Conservation (phyloP, 1,284 basidiomycete species). For the Cryptococcus sp. region DNA sequence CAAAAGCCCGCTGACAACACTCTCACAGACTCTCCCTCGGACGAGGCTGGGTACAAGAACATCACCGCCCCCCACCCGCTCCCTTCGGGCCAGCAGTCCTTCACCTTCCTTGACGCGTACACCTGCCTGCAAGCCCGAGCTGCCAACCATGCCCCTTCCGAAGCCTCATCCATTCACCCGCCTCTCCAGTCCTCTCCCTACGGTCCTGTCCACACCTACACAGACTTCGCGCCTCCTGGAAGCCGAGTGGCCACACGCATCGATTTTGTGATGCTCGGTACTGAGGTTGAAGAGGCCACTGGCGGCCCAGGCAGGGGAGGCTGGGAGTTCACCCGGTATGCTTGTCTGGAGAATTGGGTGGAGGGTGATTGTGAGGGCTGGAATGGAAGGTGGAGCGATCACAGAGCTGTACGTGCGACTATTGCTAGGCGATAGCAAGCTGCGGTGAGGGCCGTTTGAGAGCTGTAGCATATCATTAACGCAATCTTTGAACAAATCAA, state of each 20-base stretch:
- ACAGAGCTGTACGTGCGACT: conserved; percentile 38
- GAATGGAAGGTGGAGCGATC: conserved; percentile 46
- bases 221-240: conserved; percentile 35
- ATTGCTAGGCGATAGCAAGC: conserved; percentile 3
- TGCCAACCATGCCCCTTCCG: background rate
- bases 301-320: conserved; percentile 13
- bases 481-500: background rate
- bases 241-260: conserved; percentile 27
- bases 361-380: conserved; percentile 38
- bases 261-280: conserved; percentile 43
- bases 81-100: conserved; percentile 20
- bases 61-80: conserved; percentile 34
- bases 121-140: conserved; percentile 20
- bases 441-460: background rate
- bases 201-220: conserved; percentile 38
- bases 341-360: conserved; percentile 42
- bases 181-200: conserved; percentile 30
- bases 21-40: conserved; percentile 40
- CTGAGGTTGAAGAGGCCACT: background rate
- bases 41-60: conserved; percentile 45
- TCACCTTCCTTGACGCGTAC: conserved; percentile 39
- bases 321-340: conserved; percentile 31
- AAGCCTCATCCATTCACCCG: background rate
- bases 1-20: background rate
- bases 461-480: background rate